These are phyloP conservation scores for Termitomyces sp. DNA, from an alignment of 768 basidiomycete genomes.

Conservation along the genomic window DNA sequence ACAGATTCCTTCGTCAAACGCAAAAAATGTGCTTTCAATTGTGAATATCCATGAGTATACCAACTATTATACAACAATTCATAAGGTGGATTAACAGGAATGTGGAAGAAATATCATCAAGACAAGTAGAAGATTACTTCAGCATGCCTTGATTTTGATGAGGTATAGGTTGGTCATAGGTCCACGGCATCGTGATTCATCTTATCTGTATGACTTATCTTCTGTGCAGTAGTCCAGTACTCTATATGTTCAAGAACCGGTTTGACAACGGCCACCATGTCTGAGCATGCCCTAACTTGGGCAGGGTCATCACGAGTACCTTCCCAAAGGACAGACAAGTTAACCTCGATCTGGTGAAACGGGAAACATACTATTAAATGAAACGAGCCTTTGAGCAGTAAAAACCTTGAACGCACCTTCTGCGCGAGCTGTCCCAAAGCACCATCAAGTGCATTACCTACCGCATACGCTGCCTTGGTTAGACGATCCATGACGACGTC, in stretches of 20 bases:
- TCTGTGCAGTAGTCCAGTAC: slow-evolving; percentile 38
- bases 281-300: slow-evolving; percentile 35
- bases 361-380: background rate
- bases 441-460: slow-evolving; percentile 42
- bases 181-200: slow-evolving; percentile 9
- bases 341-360: slow-evolving; percentile 40
- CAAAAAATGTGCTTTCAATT: background rate
- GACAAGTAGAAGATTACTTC: background rate
- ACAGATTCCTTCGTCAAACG: background rate
- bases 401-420: slow-evolving; percentile 33
- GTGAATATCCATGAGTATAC: background rate
- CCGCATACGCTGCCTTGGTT: slow-evolving; percentile 38
- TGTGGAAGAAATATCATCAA: background rate
- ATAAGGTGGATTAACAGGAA: background rate
- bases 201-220: slow-evolving; percentile 16
- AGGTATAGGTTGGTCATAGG: background rate
- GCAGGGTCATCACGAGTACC: slow-evolving; percentile 41
- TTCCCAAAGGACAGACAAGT: slow-evolving; percentile 57
- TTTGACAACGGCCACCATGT: slow-evolving; percentile 31
- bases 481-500: slow-evolving; percentile 45
- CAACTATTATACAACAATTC: background rate
- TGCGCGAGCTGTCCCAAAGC: slow-evolving; percentile 46
- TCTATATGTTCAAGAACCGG: slow-evolving; percentile 37
- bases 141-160: background rate
- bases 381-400: slow-evolving; percentile 9